phyloP scores from a whole-genome alignment of 73 alveolate species.

The Tetrahymena thermophila region DNA sequence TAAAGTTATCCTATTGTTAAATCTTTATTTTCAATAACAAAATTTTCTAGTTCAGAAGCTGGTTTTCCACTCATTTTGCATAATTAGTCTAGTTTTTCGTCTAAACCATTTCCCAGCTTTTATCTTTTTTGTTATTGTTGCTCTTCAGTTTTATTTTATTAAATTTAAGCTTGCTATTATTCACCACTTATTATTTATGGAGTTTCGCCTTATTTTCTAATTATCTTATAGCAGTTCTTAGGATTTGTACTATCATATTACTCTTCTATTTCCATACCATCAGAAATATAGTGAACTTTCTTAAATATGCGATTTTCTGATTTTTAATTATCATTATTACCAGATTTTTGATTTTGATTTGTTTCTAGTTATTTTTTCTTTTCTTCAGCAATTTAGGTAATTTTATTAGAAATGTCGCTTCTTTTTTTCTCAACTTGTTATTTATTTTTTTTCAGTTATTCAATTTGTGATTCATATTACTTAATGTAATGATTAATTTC shows the following conservation, averaged over 20 bases:
- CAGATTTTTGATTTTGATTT: too few species aligned
- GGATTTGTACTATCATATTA: neutral
- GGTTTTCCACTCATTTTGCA: neutral
- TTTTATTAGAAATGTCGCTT: neutral
- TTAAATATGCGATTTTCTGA: neutral
- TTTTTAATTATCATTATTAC: too few species aligned
- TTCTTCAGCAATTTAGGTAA: neutral
- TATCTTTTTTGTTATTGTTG: neutral
- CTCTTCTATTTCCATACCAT: neutral
- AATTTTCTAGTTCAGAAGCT: neutral
- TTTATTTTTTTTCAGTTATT: neutral
- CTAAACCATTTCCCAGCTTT: neutral
- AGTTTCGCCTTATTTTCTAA: neutral
- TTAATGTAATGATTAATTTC: neutral
- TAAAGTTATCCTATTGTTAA: neutral
- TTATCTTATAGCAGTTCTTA: neutral
- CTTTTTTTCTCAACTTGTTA: neutral
- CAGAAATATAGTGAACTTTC: neutral
- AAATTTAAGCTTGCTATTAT: neutral
- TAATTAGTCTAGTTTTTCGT: neutral
- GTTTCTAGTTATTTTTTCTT: neutral
- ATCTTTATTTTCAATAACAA: neutral
- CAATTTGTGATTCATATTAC: neutral
- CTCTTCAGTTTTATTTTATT: neutral
- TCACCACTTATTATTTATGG: neutral